Evolutionary conservation across 108 stramenopile genomes (phyloP).

Genomic region (Skeletonema potamos): DNA sequence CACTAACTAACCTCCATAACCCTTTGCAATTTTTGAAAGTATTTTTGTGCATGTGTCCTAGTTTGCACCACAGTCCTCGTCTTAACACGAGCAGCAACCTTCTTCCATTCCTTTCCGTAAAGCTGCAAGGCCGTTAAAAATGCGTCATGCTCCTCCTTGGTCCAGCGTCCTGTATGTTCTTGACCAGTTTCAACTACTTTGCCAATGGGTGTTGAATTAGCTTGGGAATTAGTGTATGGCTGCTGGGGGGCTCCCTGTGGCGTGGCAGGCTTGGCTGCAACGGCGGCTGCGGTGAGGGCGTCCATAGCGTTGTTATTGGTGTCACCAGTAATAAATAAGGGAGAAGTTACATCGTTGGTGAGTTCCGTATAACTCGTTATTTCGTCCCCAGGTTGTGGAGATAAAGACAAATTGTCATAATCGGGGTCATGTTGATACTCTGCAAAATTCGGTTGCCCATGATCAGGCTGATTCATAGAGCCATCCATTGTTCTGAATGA

Average conservation of each 20-base stretch:
- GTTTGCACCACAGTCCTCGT: constrained; percentile 98
- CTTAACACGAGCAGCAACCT: constrained; percentile 86
- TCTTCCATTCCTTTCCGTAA: constrained; percentile 97
- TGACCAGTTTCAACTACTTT: constrained; percentile 76
- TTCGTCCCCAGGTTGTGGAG: background rate
- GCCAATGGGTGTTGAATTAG: constrained; percentile 36
- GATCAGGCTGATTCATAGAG: background rate
- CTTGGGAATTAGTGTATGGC: background rate
- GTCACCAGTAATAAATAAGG: background rate
- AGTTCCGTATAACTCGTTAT: background rate
- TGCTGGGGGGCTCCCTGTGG: background rate
- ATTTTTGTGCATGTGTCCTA: constrained; percentile 98
- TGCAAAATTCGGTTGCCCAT: background rate
- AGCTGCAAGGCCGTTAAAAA: constrained; percentile 86
- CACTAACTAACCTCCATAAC: constrained; percentile 30
- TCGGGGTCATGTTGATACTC: background rate
- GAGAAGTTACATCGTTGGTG: background rate
- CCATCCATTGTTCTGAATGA: background rate
- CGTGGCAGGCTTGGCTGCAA: constrained; percentile 7
- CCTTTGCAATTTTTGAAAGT: constrained; percentile 97
- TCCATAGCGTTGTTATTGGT: constrained; percentile 4
- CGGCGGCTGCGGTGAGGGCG: constrained; percentile 3
- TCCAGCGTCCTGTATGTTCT: constrained; percentile 87
- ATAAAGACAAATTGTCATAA: background rate
- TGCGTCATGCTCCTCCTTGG: constrained; percentile 88